Conservation (phyloP, 306 rosid genomes). For the Rosa multiflora region DNA sequence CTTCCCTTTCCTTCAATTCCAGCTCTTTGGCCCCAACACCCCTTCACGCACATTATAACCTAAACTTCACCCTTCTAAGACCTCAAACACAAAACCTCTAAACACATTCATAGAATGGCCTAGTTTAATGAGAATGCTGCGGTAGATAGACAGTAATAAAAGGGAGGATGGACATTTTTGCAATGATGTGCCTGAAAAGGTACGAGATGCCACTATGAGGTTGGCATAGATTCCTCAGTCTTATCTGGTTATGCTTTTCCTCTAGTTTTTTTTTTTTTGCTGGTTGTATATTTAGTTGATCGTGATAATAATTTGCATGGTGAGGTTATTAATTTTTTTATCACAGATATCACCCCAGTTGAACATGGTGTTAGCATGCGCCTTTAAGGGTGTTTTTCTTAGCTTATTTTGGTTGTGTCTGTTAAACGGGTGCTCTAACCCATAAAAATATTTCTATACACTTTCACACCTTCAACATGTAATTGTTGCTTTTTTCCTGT, state of each 20-base stretch:
- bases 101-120: background rate
- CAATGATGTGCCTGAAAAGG: background rate
- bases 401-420: background rate
- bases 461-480: background rate
- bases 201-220: background rate
- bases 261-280: background rate
- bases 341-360: background rate
- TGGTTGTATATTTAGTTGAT: background rate
- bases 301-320: background rate
- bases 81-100: background rate
- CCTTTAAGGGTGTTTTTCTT: background rate
- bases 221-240: background rate
- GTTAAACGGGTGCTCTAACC: background rate
- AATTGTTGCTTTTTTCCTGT: background rate
- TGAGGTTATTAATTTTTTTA: background rate
- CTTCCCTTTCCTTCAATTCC: background rate
- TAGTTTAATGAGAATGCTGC: background rate
- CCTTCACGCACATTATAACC: background rate
- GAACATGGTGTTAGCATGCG: background rate
- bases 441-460: background rate
- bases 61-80: background rate
- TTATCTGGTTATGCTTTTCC: too few relatives aligned
- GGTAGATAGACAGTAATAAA: background rate
- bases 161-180: background rate
- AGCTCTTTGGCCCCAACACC: background rate